These are phyloP conservation scores for Thozetella sp. DNA, from an alignment of 495 filamentous ascomycete genomes.

Conservation along the genomic window DNA sequence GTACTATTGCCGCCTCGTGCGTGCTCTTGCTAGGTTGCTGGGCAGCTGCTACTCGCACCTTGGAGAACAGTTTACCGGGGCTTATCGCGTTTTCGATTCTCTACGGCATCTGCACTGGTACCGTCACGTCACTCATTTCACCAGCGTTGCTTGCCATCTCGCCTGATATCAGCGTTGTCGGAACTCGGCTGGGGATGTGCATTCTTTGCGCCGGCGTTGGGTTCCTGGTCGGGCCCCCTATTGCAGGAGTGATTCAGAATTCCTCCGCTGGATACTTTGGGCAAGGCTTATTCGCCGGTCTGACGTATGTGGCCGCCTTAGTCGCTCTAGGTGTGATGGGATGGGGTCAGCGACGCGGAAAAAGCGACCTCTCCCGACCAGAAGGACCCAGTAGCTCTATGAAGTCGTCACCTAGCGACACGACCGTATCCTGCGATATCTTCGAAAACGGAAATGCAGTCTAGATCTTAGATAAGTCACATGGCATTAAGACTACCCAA, in stretches of 20 bases:
- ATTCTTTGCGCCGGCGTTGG: conserved; percentile 15
- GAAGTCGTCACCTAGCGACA: too few species aligned
- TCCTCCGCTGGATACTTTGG: conserved; percentile 1
- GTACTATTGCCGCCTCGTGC: conserved; percentile 58
- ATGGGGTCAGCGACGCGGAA: too few species aligned
- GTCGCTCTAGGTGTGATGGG: background rate
- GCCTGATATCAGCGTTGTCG: conserved; percentile 22
- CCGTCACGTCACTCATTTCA: conserved; percentile 33
- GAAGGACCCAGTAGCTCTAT: too few species aligned
- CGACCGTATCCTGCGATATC: too few species aligned
- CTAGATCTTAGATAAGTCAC: too few species aligned
- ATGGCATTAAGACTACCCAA: too few species aligned
- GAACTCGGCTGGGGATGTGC: conserved; percentile 35
- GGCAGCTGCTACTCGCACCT: conserved; percentile 3
- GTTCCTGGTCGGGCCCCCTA: conserved; percentile 5
- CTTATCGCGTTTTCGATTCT: conserved; percentile 37
- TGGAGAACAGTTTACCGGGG: conserved; percentile 12
- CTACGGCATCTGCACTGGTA: conserved; percentile 42
- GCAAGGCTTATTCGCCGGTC: background rate
- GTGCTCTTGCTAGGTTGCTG: conserved; percentile 21
- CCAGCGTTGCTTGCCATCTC: conserved; percentile 25
- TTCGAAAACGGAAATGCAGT: too few species aligned
- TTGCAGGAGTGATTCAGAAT: conserved; percentile 4
- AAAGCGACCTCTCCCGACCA: too few species aligned
- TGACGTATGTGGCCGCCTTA: background rate